Evolutionary conservation across 1,139 yeast species (phyloP).

Genomic region (Schwanniomyces etchellsii): DNA sequence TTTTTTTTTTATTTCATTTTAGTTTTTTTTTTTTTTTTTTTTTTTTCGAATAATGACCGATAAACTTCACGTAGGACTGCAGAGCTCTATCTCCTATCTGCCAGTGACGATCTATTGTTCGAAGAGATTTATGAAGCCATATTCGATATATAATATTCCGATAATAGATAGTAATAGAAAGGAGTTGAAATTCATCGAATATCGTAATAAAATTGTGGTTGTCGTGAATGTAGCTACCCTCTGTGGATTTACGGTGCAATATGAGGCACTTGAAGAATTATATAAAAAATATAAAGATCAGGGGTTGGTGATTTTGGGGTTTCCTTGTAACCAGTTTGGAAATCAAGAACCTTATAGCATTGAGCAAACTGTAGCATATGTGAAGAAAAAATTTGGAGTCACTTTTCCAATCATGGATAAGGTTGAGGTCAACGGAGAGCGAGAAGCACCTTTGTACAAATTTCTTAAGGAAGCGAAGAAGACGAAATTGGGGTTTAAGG

Average conservation of each 20-base stretch:
- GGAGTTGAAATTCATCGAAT: background rate
- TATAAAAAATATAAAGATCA: conserved; percentile 72
- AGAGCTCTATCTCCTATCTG: no score
- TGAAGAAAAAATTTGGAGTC: conserved; percentile 46
- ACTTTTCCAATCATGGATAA: conserved; percentile 85
- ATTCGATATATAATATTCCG: background rate
- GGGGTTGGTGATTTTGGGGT: conserved; percentile 78
- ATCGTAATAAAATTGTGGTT: conserved; percentile 63
- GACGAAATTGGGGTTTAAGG: conserved; percentile 38
- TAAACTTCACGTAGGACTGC: no score
- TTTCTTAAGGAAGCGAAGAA: conserved; percentile 57
- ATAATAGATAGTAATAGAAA: background rate
- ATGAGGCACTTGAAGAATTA: conserved; percentile 70
- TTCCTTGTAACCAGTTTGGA: conserved; percentile 79
- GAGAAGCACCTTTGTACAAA: conserved; percentile 75
- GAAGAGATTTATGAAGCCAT: no score
- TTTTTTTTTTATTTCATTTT: no score
- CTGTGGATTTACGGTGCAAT: conserved; percentile 84
- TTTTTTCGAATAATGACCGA: no score
- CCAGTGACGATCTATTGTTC: no score
- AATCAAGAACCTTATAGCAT: conserved; percentile 40
- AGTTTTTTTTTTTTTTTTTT: no score
- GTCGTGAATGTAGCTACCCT: conserved; percentile 93
- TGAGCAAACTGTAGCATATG: conserved; percentile 37
- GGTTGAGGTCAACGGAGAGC: conserved; percentile 81